Evolutionary conservation across 345 rosid genomes (phyloP).

Genomic region (Adansonia digitata): DNA sequence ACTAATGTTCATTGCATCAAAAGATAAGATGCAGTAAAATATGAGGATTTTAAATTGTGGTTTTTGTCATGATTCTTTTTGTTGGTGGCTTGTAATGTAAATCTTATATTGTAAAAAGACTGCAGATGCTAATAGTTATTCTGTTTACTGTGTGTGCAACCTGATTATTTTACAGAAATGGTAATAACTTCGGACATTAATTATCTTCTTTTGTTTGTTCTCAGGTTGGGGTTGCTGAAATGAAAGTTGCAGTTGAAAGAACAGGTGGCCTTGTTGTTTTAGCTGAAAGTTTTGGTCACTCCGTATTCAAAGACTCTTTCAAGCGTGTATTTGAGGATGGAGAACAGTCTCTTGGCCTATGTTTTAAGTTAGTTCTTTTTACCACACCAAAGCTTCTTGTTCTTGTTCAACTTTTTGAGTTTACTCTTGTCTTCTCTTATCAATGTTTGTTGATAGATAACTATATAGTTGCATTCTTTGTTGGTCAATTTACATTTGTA

Average conservation of each 20-base stretch:
- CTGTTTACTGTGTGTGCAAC: neutral
- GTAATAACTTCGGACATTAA: neutral
- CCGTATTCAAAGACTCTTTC: constrained; percentile 93
- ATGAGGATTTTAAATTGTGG: neutral
- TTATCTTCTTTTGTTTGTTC: constrained; percentile 3
- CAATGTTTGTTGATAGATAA: neutral
- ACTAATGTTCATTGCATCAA: neutral
- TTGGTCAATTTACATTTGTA: neutral
- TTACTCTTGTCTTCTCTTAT: neutral
- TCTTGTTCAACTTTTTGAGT: neutral
- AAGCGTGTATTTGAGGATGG: constrained; percentile 94
- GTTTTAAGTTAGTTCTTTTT: constrained; percentile 69
- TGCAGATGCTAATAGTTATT: neutral
- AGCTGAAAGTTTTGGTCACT: constrained; percentile 97
- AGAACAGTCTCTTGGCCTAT: constrained; percentile 91
- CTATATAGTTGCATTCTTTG: neutral
- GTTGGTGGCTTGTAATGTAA: neutral
- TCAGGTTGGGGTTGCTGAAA: constrained; percentile 99
- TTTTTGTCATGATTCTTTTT: neutral
- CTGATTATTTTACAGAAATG: neutral
- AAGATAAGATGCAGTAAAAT: constrained; percentile 1
- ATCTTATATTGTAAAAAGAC: neutral
- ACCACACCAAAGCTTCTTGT: neutral
- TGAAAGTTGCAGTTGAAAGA: constrained; percentile 95
- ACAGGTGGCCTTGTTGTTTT: constrained; percentile 97